Evolutionary conservation across 2,329 filamentous ascomycete species (phyloP), one percentile per base, ranked within the genome.

Genomic region (Monosporascus sp.): DNA sequence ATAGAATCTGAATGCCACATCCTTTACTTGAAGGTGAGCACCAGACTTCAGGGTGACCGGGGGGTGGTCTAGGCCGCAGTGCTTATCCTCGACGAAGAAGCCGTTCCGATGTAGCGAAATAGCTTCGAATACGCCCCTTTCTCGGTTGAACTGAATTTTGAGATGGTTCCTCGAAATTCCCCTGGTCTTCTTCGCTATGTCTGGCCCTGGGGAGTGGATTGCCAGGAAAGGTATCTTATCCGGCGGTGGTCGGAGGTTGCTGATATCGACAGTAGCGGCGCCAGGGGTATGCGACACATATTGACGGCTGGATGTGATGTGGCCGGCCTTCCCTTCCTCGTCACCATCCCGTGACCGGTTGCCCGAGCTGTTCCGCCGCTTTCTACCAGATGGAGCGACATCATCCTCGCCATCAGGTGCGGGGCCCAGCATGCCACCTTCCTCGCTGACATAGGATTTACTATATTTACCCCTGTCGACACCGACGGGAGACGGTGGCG

Each of bases 101-200:
- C 87, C 87, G 61, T 91, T 91, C 57, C 76, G 78, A 59, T 84
- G 81, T 8, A 84, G 62, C 0, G 80, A 77, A 24, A 78, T 75
- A 47, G 88, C 82, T 64, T 90, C 83, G 63, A 90, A 92, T 7
- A 82, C 73, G 20, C 82, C 76, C 41, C 76, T 76, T 14, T 82
- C 74, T 56, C 81, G 76, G 62, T 88, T 87, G 71, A 86, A 92
- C 47, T 81, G 75, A 60, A 93, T 90, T 62, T 84, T 86, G 48
- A 90, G 75, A 67, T 93, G 89, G 61, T 87, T 76, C 56, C 88
- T 78, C 3, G 88, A 92, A 52, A 92, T 91, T 49, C 81, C 82
- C 64, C 87, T 88, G 49, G 88, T 89, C 57, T 81, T 83, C 55
- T 69, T 76, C 3, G 83, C 80, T 56, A 83, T 82, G 48, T 82